Evolutionary conservation across 495 filamentous ascomycete genomes (phyloP).

Genomic region (Evernia prunastri): DNA sequence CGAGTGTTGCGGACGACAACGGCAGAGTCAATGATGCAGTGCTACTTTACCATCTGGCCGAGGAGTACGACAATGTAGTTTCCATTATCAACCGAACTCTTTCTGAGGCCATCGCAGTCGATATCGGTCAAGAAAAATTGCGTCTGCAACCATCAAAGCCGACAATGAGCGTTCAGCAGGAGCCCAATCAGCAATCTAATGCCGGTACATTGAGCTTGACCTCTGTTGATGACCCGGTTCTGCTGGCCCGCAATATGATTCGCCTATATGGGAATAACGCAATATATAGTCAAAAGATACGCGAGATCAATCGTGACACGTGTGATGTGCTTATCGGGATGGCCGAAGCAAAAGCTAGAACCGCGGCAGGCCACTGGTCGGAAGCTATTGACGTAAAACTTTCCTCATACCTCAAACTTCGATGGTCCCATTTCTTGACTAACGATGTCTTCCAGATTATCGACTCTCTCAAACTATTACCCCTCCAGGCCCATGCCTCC

Average conservation of each 20-base stretch:
- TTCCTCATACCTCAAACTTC: slow-evolving; percentile 9
- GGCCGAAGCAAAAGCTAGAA: slow-evolving; percentile 64
- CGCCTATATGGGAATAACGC: slow-evolving; percentile 68
- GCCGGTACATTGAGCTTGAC: slow-evolving; percentile 71
- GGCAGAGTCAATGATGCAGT: slow-evolving; percentile 89
- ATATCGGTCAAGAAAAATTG: slow-evolving; percentile 69
- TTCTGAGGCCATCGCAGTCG: slow-evolving; percentile 75
- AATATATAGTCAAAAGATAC: slow-evolving; percentile 65
- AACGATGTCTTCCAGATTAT: slow-evolving; percentile 54
- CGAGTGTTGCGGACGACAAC: slow-evolving; percentile 85
- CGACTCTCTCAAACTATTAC: slow-evolving; percentile 64
- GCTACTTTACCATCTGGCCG: slow-evolving; percentile 85
- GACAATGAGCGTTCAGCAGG: slow-evolving; percentile 28
- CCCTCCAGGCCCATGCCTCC: slow-evolving; percentile 61
- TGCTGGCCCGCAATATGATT: slow-evolving; percentile 73
- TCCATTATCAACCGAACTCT: slow-evolving; percentile 83
- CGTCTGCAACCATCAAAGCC: slow-evolving; percentile 75
- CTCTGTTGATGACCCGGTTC: slow-evolving; percentile 75
- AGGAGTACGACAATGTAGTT: slow-evolving; percentile 88
- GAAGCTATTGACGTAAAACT: slow-evolving; percentile 72
- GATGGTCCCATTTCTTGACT: slow-evolving; percentile 10
- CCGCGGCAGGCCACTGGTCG: slow-evolving; percentile 66
- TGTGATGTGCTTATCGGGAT: slow-evolving; percentile 69
- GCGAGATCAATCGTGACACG: slow-evolving; percentile 57
- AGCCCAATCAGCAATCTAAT: slow-evolving; percentile 28